phyloP scores from a whole-genome alignment of 352 stramenopile genomes.

The Thraustotheca clavata region DNA sequence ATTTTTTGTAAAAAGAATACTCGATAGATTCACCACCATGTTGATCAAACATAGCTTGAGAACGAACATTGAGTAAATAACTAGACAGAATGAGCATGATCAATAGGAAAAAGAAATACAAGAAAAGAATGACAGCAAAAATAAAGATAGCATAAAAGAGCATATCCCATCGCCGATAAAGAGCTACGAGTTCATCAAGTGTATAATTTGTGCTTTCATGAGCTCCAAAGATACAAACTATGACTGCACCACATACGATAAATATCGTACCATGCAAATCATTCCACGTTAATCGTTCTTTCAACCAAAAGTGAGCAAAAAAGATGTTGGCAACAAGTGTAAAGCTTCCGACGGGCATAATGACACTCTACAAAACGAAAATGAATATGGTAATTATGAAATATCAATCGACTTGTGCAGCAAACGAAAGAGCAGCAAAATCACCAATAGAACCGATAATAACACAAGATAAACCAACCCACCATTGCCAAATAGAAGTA shows the following conservation, averaged over 20 bases:
- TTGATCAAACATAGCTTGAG: slow-evolving; percentile 36
- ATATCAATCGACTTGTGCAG: neutral
- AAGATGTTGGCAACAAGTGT: slow-evolving; percentile 80
- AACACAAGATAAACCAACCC: slow-evolving; percentile 61
- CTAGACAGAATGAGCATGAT: neutral
- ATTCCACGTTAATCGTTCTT: slow-evolving; percentile 53
- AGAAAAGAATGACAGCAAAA: slow-evolving; percentile 28
- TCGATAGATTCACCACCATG: slow-evolving; percentile 35
- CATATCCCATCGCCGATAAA: slow-evolving; percentile 62
- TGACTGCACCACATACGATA: slow-evolving; percentile 59
- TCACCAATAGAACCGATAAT: slow-evolving; percentile 42
- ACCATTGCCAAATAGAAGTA: slow-evolving; percentile 54
- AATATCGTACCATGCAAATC: slow-evolving; percentile 59
- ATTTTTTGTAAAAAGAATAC: slow-evolving; percentile 44
- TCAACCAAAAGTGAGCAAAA: slow-evolving; percentile 68
- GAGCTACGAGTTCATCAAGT: slow-evolving; percentile 52
- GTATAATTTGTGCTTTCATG: slow-evolving; percentile 73
- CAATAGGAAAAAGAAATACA: slow-evolving; percentile 32
- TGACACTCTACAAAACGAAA: slow-evolving; percentile 42
- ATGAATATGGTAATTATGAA: neutral
- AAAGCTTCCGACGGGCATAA: slow-evolving; percentile 62
- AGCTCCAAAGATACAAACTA: slow-evolving; percentile 65
- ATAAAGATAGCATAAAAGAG: slow-evolving; percentile 43
- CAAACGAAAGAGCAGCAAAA: slow-evolving; percentile 21
- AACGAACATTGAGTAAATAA: slow-evolving; percentile 22